phyloP scores from a whole-genome alignment of 2,329 filamentous ascomycete genomes.

The Emericellopsis cladophorae region DNA sequence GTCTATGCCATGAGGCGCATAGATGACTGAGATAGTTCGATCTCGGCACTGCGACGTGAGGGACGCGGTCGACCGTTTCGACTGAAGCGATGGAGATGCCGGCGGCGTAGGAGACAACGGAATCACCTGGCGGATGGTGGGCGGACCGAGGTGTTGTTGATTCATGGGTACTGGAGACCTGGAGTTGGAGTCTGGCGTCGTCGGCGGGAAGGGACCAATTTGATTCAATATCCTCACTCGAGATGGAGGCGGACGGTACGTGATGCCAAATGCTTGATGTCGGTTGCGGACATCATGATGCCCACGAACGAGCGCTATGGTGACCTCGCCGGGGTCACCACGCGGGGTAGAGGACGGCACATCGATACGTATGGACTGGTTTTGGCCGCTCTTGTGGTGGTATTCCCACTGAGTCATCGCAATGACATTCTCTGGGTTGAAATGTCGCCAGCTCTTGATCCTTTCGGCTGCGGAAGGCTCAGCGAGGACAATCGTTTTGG shows the following conservation, averaged over 20 bases:
- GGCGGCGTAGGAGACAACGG: conserved; percentile 18
- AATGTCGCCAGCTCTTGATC: conserved; percentile 58
- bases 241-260: conserved; percentile 46
- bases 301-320: conserved; percentile 52
- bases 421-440: conserved; percentile 36
- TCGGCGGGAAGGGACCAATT: conserved; percentile 6
- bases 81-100: conserved; percentile 21
- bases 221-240: not conserved
- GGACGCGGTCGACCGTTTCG: conserved; percentile 20
- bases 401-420: conserved; percentile 34
- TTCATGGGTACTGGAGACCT: not conserved
- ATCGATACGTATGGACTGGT: conserved; percentile 28
- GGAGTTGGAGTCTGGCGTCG: conserved; percentile 2
- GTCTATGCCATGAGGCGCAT: conserved; percentile 50
- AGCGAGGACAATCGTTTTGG: conserved; percentile 50
- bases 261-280: conserved; percentile 59
- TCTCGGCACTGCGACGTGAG: conserved; percentile 20
- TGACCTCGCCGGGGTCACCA: conserved; percentile 53
- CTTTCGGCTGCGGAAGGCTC: conserved; percentile 51
- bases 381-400: conserved; percentile 16
- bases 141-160: conserved; percentile 1
- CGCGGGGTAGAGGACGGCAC: conserved; percentile 38
- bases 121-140: conserved; percentile 3
- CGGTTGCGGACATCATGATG: conserved; percentile 46
- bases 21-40: conserved; percentile 45